Conservation (phyloP, 768 basidiomycete genomes). For the Coprinopsis cinerea region DNA sequence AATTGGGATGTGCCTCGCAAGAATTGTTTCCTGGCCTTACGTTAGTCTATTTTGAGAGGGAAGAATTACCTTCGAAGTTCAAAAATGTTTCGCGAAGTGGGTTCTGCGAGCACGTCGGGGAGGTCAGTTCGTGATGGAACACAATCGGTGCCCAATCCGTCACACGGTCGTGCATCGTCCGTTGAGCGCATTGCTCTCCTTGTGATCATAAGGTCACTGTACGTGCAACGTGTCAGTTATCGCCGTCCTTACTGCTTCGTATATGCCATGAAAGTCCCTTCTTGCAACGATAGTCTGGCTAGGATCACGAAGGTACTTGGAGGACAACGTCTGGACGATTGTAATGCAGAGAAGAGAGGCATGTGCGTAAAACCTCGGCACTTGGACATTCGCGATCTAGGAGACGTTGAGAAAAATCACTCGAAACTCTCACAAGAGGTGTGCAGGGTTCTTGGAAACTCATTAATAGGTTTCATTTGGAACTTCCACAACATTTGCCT, state of each 20-base stretch:
- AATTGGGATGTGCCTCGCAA: no score
- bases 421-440: no score
- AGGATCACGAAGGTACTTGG: not conserved
- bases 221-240: not conserved
- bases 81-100: no score
- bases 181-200: not conserved
- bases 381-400: not conserved
- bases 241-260: not conserved
- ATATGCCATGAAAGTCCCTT: not conserved
- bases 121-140: no score
- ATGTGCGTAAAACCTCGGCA: not conserved
- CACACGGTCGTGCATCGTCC: not conserved
- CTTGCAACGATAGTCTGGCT: not conserved
- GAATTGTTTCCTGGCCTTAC: no score
- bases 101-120: no score
- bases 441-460: no score
- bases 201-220: not conserved
- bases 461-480: not conserved
- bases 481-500: not conserved
- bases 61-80: no score
- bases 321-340: not conserved
- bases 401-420: not conserved
- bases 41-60: no score
- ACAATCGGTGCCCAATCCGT: not conserved
- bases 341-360: not conserved